These are phyloP conservation scores for Pythium phragmiticola DNA, from an alignment of 352 stramenopile species.

Conservation along the genomic window DNA sequence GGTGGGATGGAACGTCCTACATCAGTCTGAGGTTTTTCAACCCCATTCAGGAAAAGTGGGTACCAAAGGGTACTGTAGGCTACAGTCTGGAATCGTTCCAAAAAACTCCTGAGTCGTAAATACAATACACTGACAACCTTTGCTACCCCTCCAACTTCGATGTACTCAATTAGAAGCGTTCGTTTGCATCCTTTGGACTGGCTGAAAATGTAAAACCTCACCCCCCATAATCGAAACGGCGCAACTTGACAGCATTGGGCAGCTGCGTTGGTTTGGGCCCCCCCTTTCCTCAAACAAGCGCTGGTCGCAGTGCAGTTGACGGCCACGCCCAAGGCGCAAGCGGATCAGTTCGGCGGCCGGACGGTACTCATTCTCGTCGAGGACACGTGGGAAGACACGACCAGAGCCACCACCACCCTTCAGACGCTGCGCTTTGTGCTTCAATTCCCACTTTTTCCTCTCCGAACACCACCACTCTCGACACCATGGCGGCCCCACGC, in stretches of 20 bases:
- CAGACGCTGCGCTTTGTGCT: not conserved
- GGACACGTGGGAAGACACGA: too few species aligned
- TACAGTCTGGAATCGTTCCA: not conserved
- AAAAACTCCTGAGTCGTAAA: not conserved
- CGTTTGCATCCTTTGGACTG: slow-evolving; percentile 1
- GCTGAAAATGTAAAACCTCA: slow-evolving; percentile 13
- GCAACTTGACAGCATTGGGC: slow-evolving; percentile 26
- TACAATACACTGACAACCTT: not conserved
- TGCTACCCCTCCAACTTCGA: not conserved
- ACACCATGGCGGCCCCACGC: slow-evolving; percentile 19
- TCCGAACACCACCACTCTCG: not conserved
- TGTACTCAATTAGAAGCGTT: not conserved
- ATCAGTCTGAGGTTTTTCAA: slow-evolving; percentile 3
- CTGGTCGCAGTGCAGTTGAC: slow-evolving; percentile 21
- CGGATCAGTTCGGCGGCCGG: slow-evolving; percentile 1
- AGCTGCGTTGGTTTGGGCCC: slow-evolving; percentile 11
- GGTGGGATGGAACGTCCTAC: not conserved
- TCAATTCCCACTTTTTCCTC: not conserved
- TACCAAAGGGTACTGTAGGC: not conserved
- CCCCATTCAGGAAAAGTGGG: not conserved
- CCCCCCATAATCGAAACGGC: slow-evolving; percentile 4
- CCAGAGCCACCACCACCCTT: not conserved
- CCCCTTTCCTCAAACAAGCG: slow-evolving; percentile 20
- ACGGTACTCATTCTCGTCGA: slow-evolving; percentile 3
- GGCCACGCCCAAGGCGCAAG: not conserved